Percentiles rank a stretch among this genome's conserved stretches.
Evolutionary conservation across 1,139 yeast genomes (phyloP).

Genomic region (Zygoascus hellenicus): DNA sequence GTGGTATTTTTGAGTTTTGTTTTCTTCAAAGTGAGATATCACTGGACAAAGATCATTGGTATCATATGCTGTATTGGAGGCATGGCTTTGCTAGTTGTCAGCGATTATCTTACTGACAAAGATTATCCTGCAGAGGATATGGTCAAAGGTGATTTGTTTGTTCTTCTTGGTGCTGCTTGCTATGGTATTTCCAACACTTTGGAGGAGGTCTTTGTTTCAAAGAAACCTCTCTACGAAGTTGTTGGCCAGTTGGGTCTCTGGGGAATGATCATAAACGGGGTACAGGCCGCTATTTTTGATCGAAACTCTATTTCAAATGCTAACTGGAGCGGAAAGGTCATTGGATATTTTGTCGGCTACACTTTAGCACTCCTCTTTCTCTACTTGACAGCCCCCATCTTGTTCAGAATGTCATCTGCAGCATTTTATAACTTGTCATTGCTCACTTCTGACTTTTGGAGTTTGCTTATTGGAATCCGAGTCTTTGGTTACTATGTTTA

Average conservation of each 20-base stretch:
- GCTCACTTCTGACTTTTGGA: conserved; percentile 43
- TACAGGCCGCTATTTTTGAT: conserved; percentile 41
- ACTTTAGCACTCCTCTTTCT: conserved; percentile 37
- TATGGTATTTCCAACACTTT: conserved; percentile 41
- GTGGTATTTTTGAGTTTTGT: conserved; percentile 39
- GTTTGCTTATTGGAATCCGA: conserved; percentile 38
- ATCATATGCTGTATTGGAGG: conserved; percentile 40
- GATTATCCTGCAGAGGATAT: conserved; percentile 34
- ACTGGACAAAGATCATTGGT: conserved; percentile 42
- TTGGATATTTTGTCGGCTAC: conserved; percentile 41
- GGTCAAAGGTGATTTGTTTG: conserved; percentile 42
- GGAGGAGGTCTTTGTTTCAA: conserved; percentile 41
- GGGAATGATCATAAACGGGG: conserved; percentile 39
- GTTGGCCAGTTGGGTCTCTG: conserved; percentile 40
- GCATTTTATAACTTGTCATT: conserved; percentile 42
- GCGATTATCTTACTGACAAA: conserved; percentile 38
- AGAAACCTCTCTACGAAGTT: conserved; percentile 41
- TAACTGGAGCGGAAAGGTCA: conserved; percentile 36
- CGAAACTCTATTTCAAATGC: conserved; percentile 35
- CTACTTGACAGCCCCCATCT: conserved; percentile 38
- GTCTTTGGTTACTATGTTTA: conserved; percentile 41
- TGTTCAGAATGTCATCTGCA: conserved; percentile 42
- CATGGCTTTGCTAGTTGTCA: conserved; percentile 38
- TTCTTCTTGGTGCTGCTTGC: conserved; percentile 40
- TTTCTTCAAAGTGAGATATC: conserved; percentile 40